Evolutionary conservation across 2,329 filamentous ascomycete species (phyloP).

Genomic region (Pseudocercospora crystallina): DNA sequence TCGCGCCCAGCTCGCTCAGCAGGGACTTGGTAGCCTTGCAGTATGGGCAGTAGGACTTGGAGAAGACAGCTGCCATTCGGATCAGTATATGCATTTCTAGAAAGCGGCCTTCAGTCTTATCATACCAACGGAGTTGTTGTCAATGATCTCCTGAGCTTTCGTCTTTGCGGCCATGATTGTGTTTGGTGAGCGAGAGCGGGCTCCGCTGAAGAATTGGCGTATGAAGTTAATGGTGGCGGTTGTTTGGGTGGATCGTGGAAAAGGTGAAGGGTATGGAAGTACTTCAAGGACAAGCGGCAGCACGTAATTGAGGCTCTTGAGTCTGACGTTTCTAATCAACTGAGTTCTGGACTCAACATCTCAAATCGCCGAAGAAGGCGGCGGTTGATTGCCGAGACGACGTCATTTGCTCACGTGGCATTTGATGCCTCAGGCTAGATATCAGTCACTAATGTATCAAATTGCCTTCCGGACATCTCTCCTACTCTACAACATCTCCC

Average conservation of each 20-base stretch:
- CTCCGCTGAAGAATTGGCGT: conserved; percentile 67
- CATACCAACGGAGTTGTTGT: conserved; percentile 78
- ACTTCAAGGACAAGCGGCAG: too few species aligned
- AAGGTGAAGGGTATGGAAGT: neutral
- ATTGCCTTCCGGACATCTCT: too few species aligned
- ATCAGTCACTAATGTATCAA: neutral
- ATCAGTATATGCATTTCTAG: conserved; percentile 1
- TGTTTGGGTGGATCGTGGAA: neutral
- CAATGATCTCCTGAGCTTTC: conserved; percentile 83
- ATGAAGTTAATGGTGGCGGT: conserved; percentile 60
- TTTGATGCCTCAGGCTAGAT: neutral
- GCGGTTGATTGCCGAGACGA: too few species aligned
- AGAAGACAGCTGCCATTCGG: conserved; percentile 74
- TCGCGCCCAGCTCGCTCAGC: conserved; percentile 67
- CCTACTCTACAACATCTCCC: too few species aligned
- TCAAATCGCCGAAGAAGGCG: too few species aligned
- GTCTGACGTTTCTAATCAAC: too few species aligned
- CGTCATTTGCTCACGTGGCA: too few species aligned
- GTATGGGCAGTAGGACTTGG: conserved; percentile 95
- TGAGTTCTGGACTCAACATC: too few species aligned
- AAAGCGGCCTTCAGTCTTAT: neutral
- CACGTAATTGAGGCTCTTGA: too few species aligned
- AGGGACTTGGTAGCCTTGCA: conserved; percentile 77
- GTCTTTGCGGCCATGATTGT: conserved; percentile 79
- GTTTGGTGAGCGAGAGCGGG: conserved; percentile 53